Conservation (phyloP, 441 rosid genomes). For the Gossypium laxum region DNA sequence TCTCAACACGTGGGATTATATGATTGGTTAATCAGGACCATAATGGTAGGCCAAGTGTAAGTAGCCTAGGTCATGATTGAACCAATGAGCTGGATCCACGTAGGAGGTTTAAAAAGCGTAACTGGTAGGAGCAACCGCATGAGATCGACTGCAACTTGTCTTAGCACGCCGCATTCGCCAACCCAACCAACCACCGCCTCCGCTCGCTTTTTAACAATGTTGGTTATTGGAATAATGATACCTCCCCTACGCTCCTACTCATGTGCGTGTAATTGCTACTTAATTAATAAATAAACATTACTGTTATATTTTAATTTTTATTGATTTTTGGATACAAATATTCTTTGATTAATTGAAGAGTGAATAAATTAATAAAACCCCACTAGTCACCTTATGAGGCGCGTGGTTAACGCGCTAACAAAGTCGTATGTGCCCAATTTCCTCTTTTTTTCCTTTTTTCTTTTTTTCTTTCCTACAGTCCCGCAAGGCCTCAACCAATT, state of each 20-base stretch:
- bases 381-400: neutral
- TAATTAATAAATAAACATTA: too few relatives aligned
- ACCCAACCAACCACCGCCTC: constrained; percentile 17
- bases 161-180: neutral
- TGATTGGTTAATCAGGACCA: neutral
- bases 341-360: neutral
- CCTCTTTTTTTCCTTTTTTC: neutral
- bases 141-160: neutral
- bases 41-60: neutral
- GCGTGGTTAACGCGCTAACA: neutral
- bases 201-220: neutral
- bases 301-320: neutral
- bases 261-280: neutral
- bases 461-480: neutral
- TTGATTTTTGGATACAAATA: neutral
- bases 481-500: neutral
- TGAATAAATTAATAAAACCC: neutral
- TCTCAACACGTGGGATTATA: neutral
- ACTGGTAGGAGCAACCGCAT: neutral
- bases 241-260: neutral
- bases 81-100: constrained; percentile 17
- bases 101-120: neutral
- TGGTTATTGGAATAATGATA: constrained; percentile 14
- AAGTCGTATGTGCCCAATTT: neutral
- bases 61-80: neutral